phyloP scores from a whole-genome alignment of 108 stramenopile genomes.

The Nitzschia sp. region DNA sequence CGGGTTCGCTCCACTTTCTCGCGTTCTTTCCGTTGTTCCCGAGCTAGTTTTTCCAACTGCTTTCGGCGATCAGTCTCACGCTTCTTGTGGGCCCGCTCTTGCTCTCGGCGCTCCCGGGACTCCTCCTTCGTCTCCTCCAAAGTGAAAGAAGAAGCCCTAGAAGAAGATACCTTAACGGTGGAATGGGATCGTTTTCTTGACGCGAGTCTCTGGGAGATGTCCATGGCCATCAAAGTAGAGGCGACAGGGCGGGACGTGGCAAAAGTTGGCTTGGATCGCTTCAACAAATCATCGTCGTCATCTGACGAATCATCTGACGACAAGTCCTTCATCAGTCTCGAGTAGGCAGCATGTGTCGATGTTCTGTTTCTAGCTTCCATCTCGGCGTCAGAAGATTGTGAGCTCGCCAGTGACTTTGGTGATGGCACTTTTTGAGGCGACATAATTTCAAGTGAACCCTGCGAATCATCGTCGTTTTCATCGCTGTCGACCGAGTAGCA shows the following conservation, averaged over 20 bases:
- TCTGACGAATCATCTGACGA: not conserved
- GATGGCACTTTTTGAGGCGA: too few relatives aligned
- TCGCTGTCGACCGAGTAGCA: not conserved
- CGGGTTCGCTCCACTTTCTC: constrained; percentile 28
- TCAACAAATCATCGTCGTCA: not conserved
- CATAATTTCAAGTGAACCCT: constrained; percentile 5
- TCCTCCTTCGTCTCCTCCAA: not conserved
- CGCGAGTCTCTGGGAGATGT: not conserved
- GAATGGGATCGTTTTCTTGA: not conserved
- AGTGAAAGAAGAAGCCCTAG: not conserved
- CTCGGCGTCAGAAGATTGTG: too few relatives aligned
- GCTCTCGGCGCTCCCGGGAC: not conserved
- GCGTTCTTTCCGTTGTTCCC: constrained; percentile 18
- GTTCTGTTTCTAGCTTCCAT: too few relatives aligned
- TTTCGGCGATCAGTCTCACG: constrained; percentile 2
- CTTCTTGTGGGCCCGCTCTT: not conserved
- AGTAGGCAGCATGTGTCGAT: too few relatives aligned
- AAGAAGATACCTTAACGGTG: not conserved
- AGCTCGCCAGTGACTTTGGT: too few relatives aligned
- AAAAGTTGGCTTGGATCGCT: not conserved
- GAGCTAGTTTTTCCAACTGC: constrained; percentile 18
- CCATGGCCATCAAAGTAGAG: too few relatives aligned
- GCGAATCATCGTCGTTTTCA: not conserved
- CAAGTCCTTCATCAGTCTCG: not conserved
- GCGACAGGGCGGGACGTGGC: too few relatives aligned